Evolutionary conservation across 495 filamentous ascomycete genomes (phyloP), one percentile per base, ranked within the genome.

Genomic region (Tuber microsphaerosporum): DNA sequence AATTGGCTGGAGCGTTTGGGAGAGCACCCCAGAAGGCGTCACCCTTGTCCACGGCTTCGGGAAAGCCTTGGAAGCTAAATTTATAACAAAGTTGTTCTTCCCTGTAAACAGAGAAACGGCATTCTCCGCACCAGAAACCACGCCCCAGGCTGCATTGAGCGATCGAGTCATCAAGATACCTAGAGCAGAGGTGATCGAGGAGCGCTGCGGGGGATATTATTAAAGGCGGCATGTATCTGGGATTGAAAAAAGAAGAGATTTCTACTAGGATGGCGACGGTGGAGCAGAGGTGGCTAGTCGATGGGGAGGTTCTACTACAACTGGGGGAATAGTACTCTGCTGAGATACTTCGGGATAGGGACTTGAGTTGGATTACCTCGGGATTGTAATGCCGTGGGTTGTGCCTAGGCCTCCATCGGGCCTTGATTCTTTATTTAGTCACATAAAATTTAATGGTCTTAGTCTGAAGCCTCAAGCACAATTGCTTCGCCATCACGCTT

Each of bases 1-100:
- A 41, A 41, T 6, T 41, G 39, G 39, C 5, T 41, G 39, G 39
- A 5, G 39, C 39, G 1, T 6, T 6, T 41, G 39, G 39, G 39
- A 41, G 4, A 41, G 39, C n/a, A n/a, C n/a, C n/a, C n/a, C n/a
- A 41, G 94, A 97, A 80, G 90, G 97, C 19, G 86, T 94, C 14
- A 85, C 89, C 61, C 86, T 98, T 20, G 87, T 93, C 2, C 93
- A 98, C 78, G 93, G 94, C 2, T 82, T 83, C n/a, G 69, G 84
- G 4, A 86, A 87, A 56, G 92, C 93, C 0, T 77, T 87, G 48
- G 82, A 85, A 0, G 88, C 90, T 1, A 86, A 87, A 73, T n/a
- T 83, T 1, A 87, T 90, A 80, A 82, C 78, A 20, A 69, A 71
- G 16, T 31, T 81, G 0, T 46, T 83, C 20, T 83, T 83, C 22